These are phyloP conservation scores for Raddia distichophylla DNA, from an alignment of 176 grass and related monocot genomes.

Conservation along the genomic window DNA sequence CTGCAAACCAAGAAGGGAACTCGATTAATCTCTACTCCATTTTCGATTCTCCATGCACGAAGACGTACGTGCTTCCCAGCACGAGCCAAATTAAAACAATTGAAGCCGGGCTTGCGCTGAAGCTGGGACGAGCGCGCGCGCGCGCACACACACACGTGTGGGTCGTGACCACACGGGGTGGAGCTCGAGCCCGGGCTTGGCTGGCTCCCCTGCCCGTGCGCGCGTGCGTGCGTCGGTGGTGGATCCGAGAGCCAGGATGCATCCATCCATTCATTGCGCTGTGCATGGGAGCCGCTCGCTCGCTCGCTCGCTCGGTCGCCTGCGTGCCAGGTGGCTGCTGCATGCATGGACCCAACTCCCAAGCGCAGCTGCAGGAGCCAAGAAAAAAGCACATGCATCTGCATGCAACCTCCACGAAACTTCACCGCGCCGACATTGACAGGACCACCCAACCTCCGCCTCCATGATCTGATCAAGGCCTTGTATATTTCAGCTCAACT, in stretches of 20 bases:
- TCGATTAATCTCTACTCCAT: too few relatives aligned
- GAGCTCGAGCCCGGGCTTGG: not conserved
- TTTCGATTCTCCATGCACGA: too few relatives aligned
- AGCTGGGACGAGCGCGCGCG: too few relatives aligned
- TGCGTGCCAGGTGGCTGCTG: slow-evolving; percentile 16
- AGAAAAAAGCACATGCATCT: not conserved
- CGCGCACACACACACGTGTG: not conserved
- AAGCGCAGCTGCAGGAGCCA: too few relatives aligned
- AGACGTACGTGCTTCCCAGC: too few relatives aligned
- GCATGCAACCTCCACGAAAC: slow-evolving; percentile 32
- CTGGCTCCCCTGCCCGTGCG: not conserved
- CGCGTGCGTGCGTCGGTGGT: slow-evolving; percentile 32
- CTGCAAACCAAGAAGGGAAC: too few relatives aligned
- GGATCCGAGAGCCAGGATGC: not conserved
- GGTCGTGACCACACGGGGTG: not conserved
- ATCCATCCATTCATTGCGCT: not conserved
- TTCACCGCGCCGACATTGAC: slow-evolving; percentile 24
- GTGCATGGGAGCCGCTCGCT: not conserved
- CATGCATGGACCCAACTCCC: slow-evolving; percentile 20
- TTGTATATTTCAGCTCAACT: too few relatives aligned
- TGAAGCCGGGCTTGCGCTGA: too few relatives aligned
- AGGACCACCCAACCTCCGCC: slow-evolving; percentile 2
- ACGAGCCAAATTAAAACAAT: too few relatives aligned
- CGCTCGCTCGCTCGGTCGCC: too few relatives aligned
- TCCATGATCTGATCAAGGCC: too few relatives aligned